Percentiles rank a stretch among this genome's conserved stretches.
These are phyloP conservation scores for Urtica urens DNA, from an alignment of 306 rosid genomes.

Conservation along the genomic window DNA sequence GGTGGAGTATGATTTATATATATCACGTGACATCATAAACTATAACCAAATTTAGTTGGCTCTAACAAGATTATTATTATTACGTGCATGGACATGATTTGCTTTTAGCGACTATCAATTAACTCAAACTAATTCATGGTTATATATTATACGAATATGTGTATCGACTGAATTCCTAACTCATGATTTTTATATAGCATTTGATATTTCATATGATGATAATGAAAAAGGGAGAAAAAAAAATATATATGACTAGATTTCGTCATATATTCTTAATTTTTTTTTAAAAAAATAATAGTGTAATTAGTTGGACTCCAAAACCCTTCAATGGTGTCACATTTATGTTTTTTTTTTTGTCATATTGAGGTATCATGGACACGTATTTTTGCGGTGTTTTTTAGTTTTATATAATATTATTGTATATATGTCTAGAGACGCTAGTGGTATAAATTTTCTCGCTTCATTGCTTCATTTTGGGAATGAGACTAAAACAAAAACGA, in stretches of 20 bases:
- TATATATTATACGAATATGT: too few species aligned
- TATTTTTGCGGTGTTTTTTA: background rate
- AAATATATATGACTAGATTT: background rate
- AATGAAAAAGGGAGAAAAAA: background rate
- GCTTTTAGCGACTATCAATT: too few species aligned
- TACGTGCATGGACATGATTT: too few species aligned
- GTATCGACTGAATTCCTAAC: too few species aligned
- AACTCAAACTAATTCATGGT: too few species aligned
- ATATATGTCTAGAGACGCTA: background rate
- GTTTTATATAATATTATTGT: background rate
- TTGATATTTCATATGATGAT: too few species aligned
- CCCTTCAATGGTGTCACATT: slow-evolving; percentile 4
- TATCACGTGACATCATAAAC: too few species aligned
- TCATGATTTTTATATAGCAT: too few species aligned
- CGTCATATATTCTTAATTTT: background rate
- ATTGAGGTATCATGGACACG: background rate
- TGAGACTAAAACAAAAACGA: background rate
- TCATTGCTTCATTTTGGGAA: background rate
- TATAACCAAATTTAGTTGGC: too few species aligned
- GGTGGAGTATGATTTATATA: too few species aligned
- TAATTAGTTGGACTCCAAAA: slow-evolving; percentile 6
- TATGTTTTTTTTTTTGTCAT: background rate
- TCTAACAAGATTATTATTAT: too few species aligned
- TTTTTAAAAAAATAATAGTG: background rate
- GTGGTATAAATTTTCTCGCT: background rate